Evolutionary conservation across 2,329 filamentous ascomycete genomes (phyloP), one percentile per base, ranked within the genome.

Genomic region (Sporothrix variecibatus): DNA sequence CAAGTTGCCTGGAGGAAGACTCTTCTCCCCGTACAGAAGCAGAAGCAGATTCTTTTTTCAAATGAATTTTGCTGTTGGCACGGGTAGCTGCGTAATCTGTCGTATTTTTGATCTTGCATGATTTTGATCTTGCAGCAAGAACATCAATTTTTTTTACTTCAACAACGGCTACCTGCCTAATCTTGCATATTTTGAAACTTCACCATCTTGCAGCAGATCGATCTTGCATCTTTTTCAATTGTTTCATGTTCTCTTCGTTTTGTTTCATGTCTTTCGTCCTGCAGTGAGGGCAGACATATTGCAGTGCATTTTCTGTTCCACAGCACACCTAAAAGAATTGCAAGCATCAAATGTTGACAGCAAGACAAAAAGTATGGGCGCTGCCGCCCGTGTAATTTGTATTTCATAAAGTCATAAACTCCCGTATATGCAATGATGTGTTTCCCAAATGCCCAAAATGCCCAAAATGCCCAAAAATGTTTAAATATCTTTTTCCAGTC

Each of bases 161-260:
- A 67, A 56, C 68, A 28, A 34, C 26, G 43, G 65, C 8, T 34
- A 34, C 40, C 49, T 73, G 72, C 64, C 72, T 51, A 62, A 73
- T 73, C 72, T 68, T 73, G 71, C 71, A 68, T 65, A 40, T n/a
- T 20, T 17, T 8, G 15, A 17, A 49, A 17, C 15, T 40, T 17
- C 31, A 8, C 28, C 26, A 69, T 73, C 51, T 60, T 46, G 72
- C 72, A 72, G 12, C 0, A 2, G 11, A 6, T 23, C n/a, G 17
- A 31, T 20, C 28, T 38, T 40, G 64, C 51, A 53, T 65, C 31
- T 31, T 26, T 26, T 15, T 5, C 26, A 17, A 60, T 49, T 43
- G 43, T 23, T 65, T 62, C 53, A 58, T 31, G 56, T 60, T 34
- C 17, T 20, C 15, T 31, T 8, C 5, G 53, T 3, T 49, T 60